Base-by-base conservation (phyloP, 768 basidiomycete genomes). In the Boletus insuetus region DNA sequence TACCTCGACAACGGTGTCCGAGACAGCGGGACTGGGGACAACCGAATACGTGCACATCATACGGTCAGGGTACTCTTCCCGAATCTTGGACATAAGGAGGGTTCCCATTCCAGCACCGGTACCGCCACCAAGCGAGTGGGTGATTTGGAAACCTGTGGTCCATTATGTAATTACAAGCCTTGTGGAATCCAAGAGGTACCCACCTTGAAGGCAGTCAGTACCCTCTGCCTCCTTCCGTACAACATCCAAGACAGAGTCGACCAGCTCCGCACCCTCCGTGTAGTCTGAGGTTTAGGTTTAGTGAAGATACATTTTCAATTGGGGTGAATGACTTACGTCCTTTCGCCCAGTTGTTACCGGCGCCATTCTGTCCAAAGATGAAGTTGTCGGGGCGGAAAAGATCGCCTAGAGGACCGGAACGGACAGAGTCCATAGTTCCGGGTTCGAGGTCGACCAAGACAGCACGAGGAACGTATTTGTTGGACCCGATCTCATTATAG, bases 41-140 rank as follows among this genome's bases (percentile, higher is more conserved):
- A 99, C 96, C 53, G 97, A 98, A 81, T 96, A 99, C 58, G 97
- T 98, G 74, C 92, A 94, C 96, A 98, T 98, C 96, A 99, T 99
- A 53, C 97, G 82, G 75, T 99, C 97, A 62, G 96, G 97, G 76
- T 92, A 99, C 72, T 99, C 96, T 74, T 98, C 95, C 61, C 96
- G 86, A 72, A 99, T 97, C 80, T 99, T 99, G 63, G 95, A 98
- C 73, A 99, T 97, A 62, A 99, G 77, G 51, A 99, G 89, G 44
- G 97, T 98, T 74, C 97, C 97, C 96, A 99, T 98, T 77, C 97
- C 97, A 64, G 97, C 93, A 78, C 97, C 97, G 64, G 97, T 99
- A 75, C 96, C 97, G 78, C 97, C 97, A 78, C 97, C 95, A 60
- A 96, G 84, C 26, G 94, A 98, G 80, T 98, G 96, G 57, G 95